Evolutionary conservation across 2,329 filamentous ascomycete genomes (phyloP), one percentile per base, ranked within the genome.

Genomic region (Ophiocordyceps polyrhachis-furcata): DNA sequence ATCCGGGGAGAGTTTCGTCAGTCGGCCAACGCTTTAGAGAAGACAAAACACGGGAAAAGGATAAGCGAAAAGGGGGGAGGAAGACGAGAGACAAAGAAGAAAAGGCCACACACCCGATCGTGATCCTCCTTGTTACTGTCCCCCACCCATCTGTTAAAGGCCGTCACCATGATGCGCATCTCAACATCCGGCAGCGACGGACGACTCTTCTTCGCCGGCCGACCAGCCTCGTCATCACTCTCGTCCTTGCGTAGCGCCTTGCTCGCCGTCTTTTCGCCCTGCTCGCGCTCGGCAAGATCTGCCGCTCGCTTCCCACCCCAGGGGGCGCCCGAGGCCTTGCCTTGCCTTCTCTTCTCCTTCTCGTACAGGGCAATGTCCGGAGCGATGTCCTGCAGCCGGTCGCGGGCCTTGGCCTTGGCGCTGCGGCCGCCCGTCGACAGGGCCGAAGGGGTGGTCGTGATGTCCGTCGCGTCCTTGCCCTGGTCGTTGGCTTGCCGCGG

Each of bases 301-400:
- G 74, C 70, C 1, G 76, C 76, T 43, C 75, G 67, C 54, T 77
- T 79, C 20, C 76, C 76, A 21, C 77, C 76, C 69, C 75, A 81
- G 0, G 70, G 67, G 2, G 62, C 60, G 3, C 58, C 67, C 2
- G 25, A 28, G 43, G 66, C 62, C 50, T 71, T 76, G 49, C 58
- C 56, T 7, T 65, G 61, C 19, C 91, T 78, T 65, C 93, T 95
- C 67, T 76, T 86, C 63, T 98, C 91, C 58, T 91, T 94, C 56
- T 96, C 83, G 55, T 91, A 98, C 29, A 93, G 67, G 2, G 81
- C 81, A 55, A 96, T 87, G 56, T 98, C 91, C 0, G 81, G 74
- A 1, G 84, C 87, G 46, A 89, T 68, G 32, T 76, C 73, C 45
- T 91, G 84, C 8, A 96, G 65, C 50, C 76, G 79, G 31, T 79